These are phyloP conservation scores for Aspergillus affinis DNA, from an alignment of 495 filamentous ascomycete genomes.

Conservation along the genomic window DNA sequence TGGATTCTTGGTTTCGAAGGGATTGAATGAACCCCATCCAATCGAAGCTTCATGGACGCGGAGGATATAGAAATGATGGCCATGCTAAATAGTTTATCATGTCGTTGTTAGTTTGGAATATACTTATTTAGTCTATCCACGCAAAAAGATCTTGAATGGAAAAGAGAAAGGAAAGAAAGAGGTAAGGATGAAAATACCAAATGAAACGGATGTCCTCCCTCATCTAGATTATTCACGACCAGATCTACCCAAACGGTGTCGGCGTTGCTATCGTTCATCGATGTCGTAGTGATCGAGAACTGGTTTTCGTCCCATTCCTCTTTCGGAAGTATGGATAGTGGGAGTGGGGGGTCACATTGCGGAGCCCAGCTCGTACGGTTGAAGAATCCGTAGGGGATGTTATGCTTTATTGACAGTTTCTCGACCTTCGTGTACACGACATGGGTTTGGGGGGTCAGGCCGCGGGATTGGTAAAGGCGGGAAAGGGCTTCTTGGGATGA, in stretches of 20 bases:
- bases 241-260: conserved; percentile 44
- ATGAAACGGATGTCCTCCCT: conserved; percentile 52
- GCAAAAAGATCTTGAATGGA: conserved; percentile 51
- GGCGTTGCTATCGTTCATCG: neutral
- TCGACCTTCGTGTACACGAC: conserved; percentile 51
- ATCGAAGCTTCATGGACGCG: conserved; percentile 36
- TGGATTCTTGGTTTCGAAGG: conserved; percentile 36
- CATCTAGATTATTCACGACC: conserved; percentile 53
- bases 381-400: conserved; percentile 47
- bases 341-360: conserved; percentile 30
- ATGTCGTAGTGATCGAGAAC: conserved; percentile 31
- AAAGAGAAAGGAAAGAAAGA: neutral
- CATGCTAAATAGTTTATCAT: conserved; percentile 57
- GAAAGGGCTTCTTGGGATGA: conserved; percentile 24
- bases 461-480: conserved; percentile 18
- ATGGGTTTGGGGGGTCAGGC: conserved; percentile 31
- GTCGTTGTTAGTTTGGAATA: neutral
- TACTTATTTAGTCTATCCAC: neutral
- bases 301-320: conserved; percentile 45
- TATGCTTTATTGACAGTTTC: conserved; percentile 37
- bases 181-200: conserved; percentile 28
- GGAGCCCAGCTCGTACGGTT: conserved; percentile 49
- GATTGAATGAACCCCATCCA: conserved; percentile 48
- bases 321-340: conserved; percentile 32
- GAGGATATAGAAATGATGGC: conserved; percentile 79